Conservation (phyloP, 495 filamentous ascomycete genomes). For the Neurospora cerealis region DNA sequence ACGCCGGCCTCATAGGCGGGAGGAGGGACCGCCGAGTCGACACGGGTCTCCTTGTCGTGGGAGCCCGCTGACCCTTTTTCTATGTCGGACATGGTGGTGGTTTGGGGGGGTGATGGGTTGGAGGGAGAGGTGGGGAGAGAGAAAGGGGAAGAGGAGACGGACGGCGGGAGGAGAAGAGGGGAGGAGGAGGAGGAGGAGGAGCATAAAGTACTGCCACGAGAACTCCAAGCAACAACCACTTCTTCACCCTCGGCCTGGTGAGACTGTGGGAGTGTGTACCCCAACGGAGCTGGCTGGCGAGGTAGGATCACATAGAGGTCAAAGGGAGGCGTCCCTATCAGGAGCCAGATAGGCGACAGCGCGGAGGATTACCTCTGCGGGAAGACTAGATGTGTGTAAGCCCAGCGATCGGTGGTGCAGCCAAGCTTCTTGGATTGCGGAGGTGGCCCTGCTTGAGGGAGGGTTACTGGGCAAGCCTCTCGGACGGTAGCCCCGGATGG, state of each 20-base stretch:
- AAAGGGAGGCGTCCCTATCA: neutral
- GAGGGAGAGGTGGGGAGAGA: neutral
- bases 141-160: neutral
- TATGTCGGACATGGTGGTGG: neutral
- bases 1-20: conserved; percentile 17
- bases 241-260: neutral
- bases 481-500: neutral
- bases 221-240: neutral
- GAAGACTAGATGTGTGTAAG: neutral
- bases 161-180: neutral
- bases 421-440: neutral
- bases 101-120: neutral
- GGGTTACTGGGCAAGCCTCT: neutral
- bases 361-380: neutral
- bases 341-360: neutral
- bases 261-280: neutral
- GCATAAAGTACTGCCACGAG: neutral
- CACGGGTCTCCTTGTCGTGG: conserved; percentile 10
- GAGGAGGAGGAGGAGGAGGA: neutral
- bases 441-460: neutral
- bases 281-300: neutral
- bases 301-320: neutral
- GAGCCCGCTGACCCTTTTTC: neutral
- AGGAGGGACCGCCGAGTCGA: neutral
- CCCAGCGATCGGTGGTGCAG: neutral